Conservation (phyloP, 768 basidiomycete species). For the Postia placenta region DNA sequence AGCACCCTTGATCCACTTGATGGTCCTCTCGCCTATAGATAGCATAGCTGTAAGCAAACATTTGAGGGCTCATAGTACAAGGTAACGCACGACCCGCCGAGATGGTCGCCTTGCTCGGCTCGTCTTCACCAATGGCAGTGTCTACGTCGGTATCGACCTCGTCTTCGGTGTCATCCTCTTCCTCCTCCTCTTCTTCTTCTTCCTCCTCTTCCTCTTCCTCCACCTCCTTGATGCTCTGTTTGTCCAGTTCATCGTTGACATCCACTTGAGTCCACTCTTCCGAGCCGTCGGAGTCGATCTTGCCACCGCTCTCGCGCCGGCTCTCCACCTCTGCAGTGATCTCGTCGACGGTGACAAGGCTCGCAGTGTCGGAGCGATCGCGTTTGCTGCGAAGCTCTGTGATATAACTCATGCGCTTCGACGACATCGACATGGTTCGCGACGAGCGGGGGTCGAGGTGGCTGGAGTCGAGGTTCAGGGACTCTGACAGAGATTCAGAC, state of each 20-base stretch:
- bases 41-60: constrained; percentile 5
- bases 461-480: constrained; percentile 44
- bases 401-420: constrained; percentile 72
- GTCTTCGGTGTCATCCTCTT: constrained; percentile 36
- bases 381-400: constrained; percentile 77
- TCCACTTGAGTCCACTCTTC: constrained; percentile 78
- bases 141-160: constrained; percentile 35
- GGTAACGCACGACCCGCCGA: constrained; percentile 43
- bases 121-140: constrained; percentile 38
- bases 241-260: constrained; percentile 37
- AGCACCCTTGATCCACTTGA: constrained; percentile 97
- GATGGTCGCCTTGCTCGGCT: constrained; percentile 45
- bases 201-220: constrained; percentile 40
- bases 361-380: constrained; percentile 84
- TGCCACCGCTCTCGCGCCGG: constrained; percentile 45
- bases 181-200: constrained; percentile 43
- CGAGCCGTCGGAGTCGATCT: constrained; percentile 35
- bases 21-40: constrained; percentile 42
- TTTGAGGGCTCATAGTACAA: not conserved
- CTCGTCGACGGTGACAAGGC: constrained; percentile 93
- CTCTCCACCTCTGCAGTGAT: constrained; percentile 95
- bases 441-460: constrained; percentile 31
- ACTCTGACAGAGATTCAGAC: constrained; percentile 75
- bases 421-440: constrained; percentile 29
- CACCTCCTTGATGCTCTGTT: constrained; percentile 24